These are phyloP conservation scores for Jamesozyma hellenica DNA, from an alignment of 805 yeast genomes.

Conservation along the genomic window DNA sequence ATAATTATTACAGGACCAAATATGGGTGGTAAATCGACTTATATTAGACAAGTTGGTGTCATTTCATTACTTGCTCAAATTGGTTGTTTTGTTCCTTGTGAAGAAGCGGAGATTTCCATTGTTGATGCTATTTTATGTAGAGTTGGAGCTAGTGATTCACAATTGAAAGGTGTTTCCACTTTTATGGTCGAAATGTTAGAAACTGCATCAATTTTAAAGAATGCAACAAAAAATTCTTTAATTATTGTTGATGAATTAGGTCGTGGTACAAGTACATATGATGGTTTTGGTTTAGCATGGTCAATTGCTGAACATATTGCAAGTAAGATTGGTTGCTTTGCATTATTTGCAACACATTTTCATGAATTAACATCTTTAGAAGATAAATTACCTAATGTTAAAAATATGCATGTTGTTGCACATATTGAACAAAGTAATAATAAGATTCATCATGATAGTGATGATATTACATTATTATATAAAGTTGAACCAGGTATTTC, in stretches of 20 bases:
- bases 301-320: conserved; percentile 84
- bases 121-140: conserved; percentile 90
- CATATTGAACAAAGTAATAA: conserved; percentile 50
- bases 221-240: conserved; percentile 74
- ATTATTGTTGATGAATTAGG: conserved; percentile 94
- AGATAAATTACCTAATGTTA: conserved; percentile 50
- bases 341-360: conserved; percentile 93
- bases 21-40: conserved; percentile 96
- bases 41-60: conserved; percentile 81
- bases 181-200: conserved; percentile 98
- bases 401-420: conserved; percentile 87
- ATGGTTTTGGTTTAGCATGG: conserved; percentile 97
- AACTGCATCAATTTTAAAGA: conserved; percentile 81
- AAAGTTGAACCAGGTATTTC: conserved; percentile 95
- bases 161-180: conserved; percentile 91
- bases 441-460: conserved; percentile 26
- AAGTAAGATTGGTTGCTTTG: conserved; percentile 58
- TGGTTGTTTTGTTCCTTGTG: conserved; percentile 81
- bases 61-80: conserved; percentile 80
- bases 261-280: conserved; percentile 71
- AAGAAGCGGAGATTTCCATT: conserved; percentile 65
- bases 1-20: conserved; percentile 89
- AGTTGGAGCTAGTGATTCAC: conserved; percentile 99
- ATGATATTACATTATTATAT: conserved; percentile 78
- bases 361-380: conserved; percentile 85